Conservation (phyloP, 2,329 filamentous ascomycete genomes). For the Xylaria hypoxylon region DNA sequence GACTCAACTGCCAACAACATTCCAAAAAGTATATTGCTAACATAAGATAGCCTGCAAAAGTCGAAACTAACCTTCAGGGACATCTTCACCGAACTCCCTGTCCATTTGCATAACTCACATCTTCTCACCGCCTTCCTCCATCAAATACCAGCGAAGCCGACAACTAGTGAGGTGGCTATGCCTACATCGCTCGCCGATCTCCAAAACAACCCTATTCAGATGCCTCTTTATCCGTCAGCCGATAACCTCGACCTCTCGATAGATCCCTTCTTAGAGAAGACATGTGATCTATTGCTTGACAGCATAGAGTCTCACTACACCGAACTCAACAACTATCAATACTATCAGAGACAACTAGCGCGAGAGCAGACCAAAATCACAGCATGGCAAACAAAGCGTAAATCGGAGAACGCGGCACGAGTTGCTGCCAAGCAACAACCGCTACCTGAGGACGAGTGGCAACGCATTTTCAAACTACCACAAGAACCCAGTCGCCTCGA, state of each 20-base stretch:
- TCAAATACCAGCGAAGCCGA: conserved; percentile 80
- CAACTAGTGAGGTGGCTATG: conserved; percentile 75
- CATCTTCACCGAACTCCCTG: conserved; percentile 89
- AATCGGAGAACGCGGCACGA: conserved; percentile 91
- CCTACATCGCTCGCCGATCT: conserved; percentile 84
- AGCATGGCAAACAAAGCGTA: conserved; percentile 96
- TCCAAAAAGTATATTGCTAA: conserved; percentile 41
- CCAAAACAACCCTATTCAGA: conserved; percentile 69
- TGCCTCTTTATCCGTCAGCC: conserved; percentile 85
- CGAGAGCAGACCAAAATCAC: conserved; percentile 97
- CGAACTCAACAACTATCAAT: conserved; percentile 98
- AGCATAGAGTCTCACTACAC: conserved; percentile 98
- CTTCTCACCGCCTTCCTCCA: conserved; percentile 95
- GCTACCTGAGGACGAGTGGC: conserved; percentile 97
- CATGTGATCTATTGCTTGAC: conserved; percentile 93
- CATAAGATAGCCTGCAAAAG: conserved; percentile 82
- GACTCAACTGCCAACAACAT: conserved; percentile 48
- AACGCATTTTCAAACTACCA: conserved; percentile 96
- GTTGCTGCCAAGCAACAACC: conserved; percentile 86
- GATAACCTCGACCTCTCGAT: conserved; percentile 92
- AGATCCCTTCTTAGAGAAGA: conserved; percentile 98
- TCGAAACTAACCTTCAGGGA: conserved; percentile 93
- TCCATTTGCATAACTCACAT: conserved; percentile 95
- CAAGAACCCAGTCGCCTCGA: conserved; percentile 93
- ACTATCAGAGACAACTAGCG: conserved; percentile 91